A percentile compares a stretch with the other conserved stretches of the same genome.
phyloP scores from a whole-genome alignment of 2,329 filamentous ascomycete species.

The Mycogone perniciosa region DNA sequence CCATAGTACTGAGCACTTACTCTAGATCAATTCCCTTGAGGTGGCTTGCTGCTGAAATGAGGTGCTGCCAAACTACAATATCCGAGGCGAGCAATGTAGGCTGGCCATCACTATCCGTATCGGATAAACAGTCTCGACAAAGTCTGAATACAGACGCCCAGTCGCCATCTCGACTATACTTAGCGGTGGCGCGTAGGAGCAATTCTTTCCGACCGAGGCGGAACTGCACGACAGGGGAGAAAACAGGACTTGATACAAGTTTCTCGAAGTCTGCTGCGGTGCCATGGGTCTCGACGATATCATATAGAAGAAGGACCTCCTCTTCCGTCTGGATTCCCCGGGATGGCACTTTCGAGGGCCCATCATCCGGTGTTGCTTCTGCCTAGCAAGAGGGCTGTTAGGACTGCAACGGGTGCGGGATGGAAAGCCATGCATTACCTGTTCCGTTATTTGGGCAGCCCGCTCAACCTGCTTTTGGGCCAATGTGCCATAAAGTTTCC shows the following conservation, averaged over 20 bases:
- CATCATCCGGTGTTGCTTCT: constrained; percentile 15
- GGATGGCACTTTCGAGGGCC: constrained; percentile 18
- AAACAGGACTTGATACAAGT: constrained; percentile 31
- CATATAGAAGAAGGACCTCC: constrained; percentile 44
- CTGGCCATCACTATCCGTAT: constrained; percentile 30
- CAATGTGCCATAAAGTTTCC: constrained; percentile 45
- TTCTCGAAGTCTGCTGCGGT: constrained; percentile 35
- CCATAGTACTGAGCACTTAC: constrained; percentile 22
- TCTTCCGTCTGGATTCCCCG: constrained; percentile 40
- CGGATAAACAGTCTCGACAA: constrained; percentile 37
- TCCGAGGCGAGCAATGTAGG: constrained; percentile 41
- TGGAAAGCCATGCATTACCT: constrained; percentile 24
- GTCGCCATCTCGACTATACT: constrained; percentile 31
- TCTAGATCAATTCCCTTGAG: constrained; percentile 25
- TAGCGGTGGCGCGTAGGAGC: constrained; percentile 34
- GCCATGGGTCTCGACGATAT: constrained; percentile 39
- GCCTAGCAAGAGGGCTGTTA: constrained; percentile 14
- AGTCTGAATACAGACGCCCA: constrained; percentile 39
- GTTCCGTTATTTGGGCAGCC: constrained; percentile 40
- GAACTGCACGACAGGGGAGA: constrained; percentile 40
- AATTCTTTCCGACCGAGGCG: constrained; percentile 41
- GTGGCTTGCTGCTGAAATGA: constrained; percentile 33
- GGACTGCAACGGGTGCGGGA: neutral
- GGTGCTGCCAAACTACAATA: constrained; percentile 34
- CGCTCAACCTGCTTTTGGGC: constrained; percentile 46